Base-by-base conservation (phyloP, 192 early-diverging fungal species). In the Mortierella hygrophila region DNA sequence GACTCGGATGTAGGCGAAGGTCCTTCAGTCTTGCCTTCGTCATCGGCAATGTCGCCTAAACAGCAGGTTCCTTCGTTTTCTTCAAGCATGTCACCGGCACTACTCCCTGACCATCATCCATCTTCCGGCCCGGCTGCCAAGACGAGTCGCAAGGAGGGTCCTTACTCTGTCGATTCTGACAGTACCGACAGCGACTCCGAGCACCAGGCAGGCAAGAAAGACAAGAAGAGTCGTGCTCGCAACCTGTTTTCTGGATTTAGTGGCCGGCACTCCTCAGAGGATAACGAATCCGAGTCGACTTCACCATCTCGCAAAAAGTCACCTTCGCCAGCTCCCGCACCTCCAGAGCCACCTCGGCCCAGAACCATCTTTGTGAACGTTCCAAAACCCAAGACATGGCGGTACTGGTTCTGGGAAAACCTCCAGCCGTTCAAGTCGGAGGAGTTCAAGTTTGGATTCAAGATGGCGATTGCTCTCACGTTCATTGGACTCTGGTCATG, bases 401-500 rank as follows among this genome's bases (percentile, higher is more conserved):
- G 90, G 5, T 92, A 89, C 70, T 55, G 40, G 13, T 20, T 91
- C n/a, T 92, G 91, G 91, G 41, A 76, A 37, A 52, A 70, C 4
- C 23, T 89, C 1, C 91, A 89, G 35, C 80, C 81, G 1, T 68
- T 89, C 32, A 88, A 76, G 26, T 79, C 88, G 2, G 89, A 90
- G 46, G 90, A 90, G 26, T 80, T 89, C 81, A 89, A 90, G 74
- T 92, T 90, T 80, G 85, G 82, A 1, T 82, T 92, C 74, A 92
- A 92, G 74, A 92, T 92, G 90, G 91, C 90, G 7, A 37, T 72
- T 3, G 88, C 85, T 18, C 79, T 92, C 1, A 63, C 80, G 0
- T 74, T 89, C 18, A 72, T 90, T 35, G 84, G 85, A 70, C 46
- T 90, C 8, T 88, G 85, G 52, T 89, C 91, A 1, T 92, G 88